Percentiles rank a stretch among this genome's conserved stretches.
Conservation (phyloP, 192 early-diverging fungal genomes). For the Lobulomyces angularis region DNA sequence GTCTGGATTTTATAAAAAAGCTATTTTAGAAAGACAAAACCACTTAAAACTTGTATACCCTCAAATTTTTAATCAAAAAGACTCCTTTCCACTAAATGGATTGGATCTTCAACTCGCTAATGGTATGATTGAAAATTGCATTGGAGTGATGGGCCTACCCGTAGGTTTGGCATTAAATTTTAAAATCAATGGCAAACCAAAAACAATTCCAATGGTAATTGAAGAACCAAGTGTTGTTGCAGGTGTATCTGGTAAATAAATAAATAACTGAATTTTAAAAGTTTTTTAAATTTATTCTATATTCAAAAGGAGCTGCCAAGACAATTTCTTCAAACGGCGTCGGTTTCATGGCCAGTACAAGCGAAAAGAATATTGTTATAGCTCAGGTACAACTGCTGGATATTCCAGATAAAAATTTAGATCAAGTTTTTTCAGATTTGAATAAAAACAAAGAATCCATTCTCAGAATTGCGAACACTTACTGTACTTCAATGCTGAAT, state of each 20-base stretch:
- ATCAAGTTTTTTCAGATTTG: too few species aligned
- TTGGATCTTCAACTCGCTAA: constrained; percentile 56
- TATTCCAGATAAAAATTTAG: constrained; percentile 31
- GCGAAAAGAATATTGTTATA: constrained; percentile 54
- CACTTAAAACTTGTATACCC: constrained; percentile 52
- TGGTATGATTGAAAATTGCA: constrained; percentile 70
- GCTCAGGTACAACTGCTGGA: constrained; percentile 55
- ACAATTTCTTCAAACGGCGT: constrained; percentile 36
- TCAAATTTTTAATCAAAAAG: constrained; percentile 28
- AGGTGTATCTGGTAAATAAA: constrained; percentile 68
- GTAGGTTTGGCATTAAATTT: constrained; percentile 64
- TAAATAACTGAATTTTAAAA: too few species aligned
- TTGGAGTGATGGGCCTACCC: constrained; percentile 59
- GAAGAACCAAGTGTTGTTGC: constrained; percentile 69
- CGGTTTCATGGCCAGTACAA: constrained; percentile 44
- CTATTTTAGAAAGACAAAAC: constrained; percentile 54
- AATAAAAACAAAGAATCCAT: too few species aligned
- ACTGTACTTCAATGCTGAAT: constrained; percentile 47
- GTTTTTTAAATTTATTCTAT: too few species aligned
- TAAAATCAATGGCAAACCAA: constrained; percentile 44
- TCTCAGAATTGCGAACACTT: constrained; percentile 55
- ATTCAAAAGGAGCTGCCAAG: constrained; percentile 64
- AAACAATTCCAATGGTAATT: constrained; percentile 61
- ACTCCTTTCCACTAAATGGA: constrained; percentile 45
- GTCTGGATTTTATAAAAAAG: constrained; percentile 69